Conservation (phyloP, 305 asterid species). For the Ajuga reptans region DNA sequence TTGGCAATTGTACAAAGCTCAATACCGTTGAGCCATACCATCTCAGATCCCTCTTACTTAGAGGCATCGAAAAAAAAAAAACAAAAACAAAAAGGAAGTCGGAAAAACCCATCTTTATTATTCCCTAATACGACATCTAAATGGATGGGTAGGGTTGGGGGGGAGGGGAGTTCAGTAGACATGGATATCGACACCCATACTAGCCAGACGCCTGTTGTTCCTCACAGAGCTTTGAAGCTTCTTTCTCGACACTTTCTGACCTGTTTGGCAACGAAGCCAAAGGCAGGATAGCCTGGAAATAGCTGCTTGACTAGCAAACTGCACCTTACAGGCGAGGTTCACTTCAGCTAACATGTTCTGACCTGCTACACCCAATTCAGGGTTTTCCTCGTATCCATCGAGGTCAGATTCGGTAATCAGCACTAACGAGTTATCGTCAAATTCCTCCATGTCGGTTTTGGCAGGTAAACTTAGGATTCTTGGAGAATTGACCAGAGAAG, state of each 20-base stretch:
- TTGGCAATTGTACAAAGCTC: conserved; percentile 29
- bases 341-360: conserved; percentile 30
- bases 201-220: conserved; percentile 26
- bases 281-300: conserved; percentile 60
- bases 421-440: conserved; percentile 67
- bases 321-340: conserved; percentile 54
- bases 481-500: conserved; percentile 16
- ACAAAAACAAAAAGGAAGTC: not conserved
- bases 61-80: not conserved
- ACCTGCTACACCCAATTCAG: conserved; percentile 20
- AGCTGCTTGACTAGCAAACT: conserved; percentile 67
- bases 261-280: conserved; percentile 56
- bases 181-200: conserved; percentile 48
- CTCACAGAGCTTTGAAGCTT: conserved; percentile 35
- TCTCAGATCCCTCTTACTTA: conserved; percentile 13
- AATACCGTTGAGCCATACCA: conserved; percentile 16
- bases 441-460: conserved; percentile 30
- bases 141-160: not conserved
- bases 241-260: conserved; percentile 42
- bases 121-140: conserved; percentile 19
- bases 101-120: conserved; percentile 19
- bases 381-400: conserved; percentile 68
- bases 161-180: conserved; percentile 35
- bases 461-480: conserved; percentile 23
- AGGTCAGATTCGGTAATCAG: conserved; percentile 74